Evolutionary conservation across 495 filamentous ascomycete species (phyloP), one percentile per base, ranked within the genome.

Genomic region (Penicillium goetzii): DNA sequence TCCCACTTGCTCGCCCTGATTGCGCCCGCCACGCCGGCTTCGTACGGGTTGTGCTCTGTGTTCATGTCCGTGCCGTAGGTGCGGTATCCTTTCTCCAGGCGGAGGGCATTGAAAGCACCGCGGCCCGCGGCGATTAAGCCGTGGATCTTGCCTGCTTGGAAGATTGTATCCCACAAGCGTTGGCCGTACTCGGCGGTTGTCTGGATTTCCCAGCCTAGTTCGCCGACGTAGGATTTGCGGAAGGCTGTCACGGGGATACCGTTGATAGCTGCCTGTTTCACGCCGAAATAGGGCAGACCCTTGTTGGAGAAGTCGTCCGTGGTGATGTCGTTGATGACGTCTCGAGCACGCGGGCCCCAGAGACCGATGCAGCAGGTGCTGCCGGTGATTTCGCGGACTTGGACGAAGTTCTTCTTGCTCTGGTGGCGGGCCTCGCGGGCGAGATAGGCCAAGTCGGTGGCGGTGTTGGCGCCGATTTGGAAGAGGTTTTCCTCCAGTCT

Each of bases 171-270:
- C 81, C 81, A 84, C 2, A 84, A 63, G 3, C 74, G 77, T 8
- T 66, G 66, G 9, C 81, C 82, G 53, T 76, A 76, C 9, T 83
- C 81, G 8, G 80, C 78, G 58, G 68, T 81, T 6, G 80, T 74
- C 50, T 83, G 77, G 43, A 84, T 76, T 64, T 84, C 81, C 81
- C 80, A 83, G 43, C 82, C 82, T 0, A 74, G 65, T 60, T 84
- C 81, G 17, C 82, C 82, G 25, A 83, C 79, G 45, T 79, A 80
- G 11, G 82, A 83, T 26, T 80, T 74, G 0, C 81, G 74, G 12
- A 82, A 65, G 0, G 73, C 67, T 4, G 68, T 76, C 5, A 82
- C 80, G 0, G 80, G 79, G 49, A 83, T 76, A 34, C 78, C 72
- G 36, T 66, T 68, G 55, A 83, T 64, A 25, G 53, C 69, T 1